A percentile compares a stretch with the other conserved stretches of the same genome.
phyloP scores from a whole-genome alignment of 257 asterid species.

The Avicennia marina region DNA sequence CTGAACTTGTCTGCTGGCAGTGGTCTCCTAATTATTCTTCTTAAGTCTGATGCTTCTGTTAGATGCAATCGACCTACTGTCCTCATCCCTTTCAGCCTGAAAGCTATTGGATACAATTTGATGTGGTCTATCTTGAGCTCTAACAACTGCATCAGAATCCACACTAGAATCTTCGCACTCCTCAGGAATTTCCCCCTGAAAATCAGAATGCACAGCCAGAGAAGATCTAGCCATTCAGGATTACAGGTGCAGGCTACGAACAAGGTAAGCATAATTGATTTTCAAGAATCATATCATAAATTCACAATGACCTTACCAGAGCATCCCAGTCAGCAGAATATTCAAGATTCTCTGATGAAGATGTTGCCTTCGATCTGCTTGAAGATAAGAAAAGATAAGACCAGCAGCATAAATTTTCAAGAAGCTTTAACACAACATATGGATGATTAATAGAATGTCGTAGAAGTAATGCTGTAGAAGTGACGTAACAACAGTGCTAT shows the following conservation, averaged over 20 bases:
- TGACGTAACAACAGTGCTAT: background rate
- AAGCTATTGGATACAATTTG: slow-evolving; percentile 17
- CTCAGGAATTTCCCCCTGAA: slow-evolving; percentile 45
- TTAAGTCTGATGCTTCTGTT: slow-evolving; percentile 26
- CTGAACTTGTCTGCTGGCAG: slow-evolving; percentile 19
- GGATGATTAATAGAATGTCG: background rate
- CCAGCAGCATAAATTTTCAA: background rate
- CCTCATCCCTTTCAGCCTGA: slow-evolving; percentile 24
- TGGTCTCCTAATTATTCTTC: slow-evolving; percentile 28
- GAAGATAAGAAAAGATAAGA: slow-evolving; percentile 4
- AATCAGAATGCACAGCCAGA: slow-evolving; percentile 8
- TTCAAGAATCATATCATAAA: background rate
- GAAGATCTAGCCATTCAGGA: background rate
- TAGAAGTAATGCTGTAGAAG: background rate
- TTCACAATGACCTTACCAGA: slow-evolving; percentile 29
- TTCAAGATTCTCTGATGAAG: slow-evolving; percentile 33
- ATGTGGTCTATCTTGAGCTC: slow-evolving; percentile 20
- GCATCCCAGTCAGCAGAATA: slow-evolving; percentile 43
- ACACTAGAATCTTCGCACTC: slow-evolving; percentile 38
- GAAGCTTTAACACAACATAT: slow-evolving; percentile 2
- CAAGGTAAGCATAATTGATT: background rate
- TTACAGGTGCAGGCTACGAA: background rate
- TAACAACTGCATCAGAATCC: slow-evolving; percentile 16
- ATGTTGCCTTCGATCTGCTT: slow-evolving; percentile 35
- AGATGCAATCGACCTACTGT: slow-evolving; percentile 20